phyloP scores from a whole-genome alignment of 192 early-diverging fungal genomes.

The Coemansia sp. region DNA sequence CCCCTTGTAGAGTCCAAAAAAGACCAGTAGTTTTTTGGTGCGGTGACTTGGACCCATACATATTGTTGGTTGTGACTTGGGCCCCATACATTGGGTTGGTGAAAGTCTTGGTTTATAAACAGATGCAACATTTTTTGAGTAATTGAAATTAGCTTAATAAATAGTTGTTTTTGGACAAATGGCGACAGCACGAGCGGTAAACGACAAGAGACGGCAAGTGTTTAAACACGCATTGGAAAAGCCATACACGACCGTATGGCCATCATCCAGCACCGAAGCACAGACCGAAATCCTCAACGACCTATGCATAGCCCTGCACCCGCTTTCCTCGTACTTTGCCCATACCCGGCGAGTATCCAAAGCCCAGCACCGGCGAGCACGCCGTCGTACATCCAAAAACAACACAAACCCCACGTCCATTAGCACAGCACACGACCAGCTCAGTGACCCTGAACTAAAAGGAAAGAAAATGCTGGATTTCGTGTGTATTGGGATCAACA shows the following conservation, averaged over 20 bases:
- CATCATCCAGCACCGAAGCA: conserved; percentile 8
- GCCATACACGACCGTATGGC: conserved; percentile 42
- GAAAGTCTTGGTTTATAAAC: no score
- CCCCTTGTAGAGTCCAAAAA: conserved; percentile 7
- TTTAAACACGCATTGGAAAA: conserved; percentile 49
- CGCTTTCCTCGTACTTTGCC: conserved; percentile 26
- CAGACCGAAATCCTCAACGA: conserved; percentile 19
- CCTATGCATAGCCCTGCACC: conserved; percentile 32
- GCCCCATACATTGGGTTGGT: no score
- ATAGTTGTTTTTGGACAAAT: background rate
- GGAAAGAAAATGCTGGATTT: conserved; percentile 14
- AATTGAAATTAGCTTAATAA: no score
- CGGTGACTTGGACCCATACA: no score
- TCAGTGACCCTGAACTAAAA: background rate
- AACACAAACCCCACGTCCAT: background rate
- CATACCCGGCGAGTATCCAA: conserved; percentile 31
- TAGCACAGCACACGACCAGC: background rate
- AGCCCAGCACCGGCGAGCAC: conserved; percentile 7
- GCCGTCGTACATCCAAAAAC: conserved; percentile 10
- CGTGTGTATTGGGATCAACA: conserved; percentile 43
- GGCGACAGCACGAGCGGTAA: conserved; percentile 15
- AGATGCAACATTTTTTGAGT: no score
- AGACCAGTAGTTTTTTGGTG: background rate
- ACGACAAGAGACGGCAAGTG: conserved; percentile 31
- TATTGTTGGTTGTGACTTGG: no score